Percentiles rank a stretch among this genome's conserved stretches.
Conservation (phyloP, 768 basidiomycete species). For the Pulveroboletus ravenelii region DNA sequence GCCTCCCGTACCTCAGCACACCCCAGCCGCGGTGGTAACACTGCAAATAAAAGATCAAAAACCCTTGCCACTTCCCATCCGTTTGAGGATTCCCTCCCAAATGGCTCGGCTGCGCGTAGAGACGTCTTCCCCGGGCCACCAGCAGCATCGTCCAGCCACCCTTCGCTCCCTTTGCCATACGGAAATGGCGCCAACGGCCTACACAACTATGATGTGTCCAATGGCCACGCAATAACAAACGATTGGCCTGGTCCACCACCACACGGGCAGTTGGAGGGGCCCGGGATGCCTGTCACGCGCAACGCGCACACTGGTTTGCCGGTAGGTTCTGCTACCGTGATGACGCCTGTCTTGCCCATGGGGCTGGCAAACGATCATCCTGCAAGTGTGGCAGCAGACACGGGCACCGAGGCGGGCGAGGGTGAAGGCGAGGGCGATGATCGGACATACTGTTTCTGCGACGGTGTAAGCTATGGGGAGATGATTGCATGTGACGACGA, state of each 20-base stretch:
- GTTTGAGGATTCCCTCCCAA: conserved; percentile 39
- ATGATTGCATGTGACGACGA: conserved; percentile 92
- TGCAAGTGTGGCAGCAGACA: conserved; percentile 34
- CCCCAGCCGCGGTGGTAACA: conserved; percentile 30
- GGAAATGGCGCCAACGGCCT: conserved; percentile 34
- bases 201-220: conserved; percentile 38
- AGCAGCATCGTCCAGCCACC: conserved; percentile 45
- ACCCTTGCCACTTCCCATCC: conserved; percentile 34
- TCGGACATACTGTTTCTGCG: conserved; percentile 80
- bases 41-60: conserved; percentile 41
- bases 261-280: conserved; percentile 62
- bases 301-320: conserved; percentile 26
- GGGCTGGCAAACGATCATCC: conserved; percentile 30
- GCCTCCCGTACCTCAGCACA: conserved; percentile 27
- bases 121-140: conserved; percentile 49
- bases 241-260: conserved; percentile 50
- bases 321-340: conserved; percentile 21
- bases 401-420: conserved; percentile 42
- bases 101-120: conserved; percentile 35
- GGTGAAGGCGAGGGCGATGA: conserved; percentile 56
- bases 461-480: conserved; percentile 81
- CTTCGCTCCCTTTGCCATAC: conserved; percentile 48
- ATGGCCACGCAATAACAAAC: conserved; percentile 31
- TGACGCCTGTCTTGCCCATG: conserved; percentile 22
- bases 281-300: conserved; percentile 70